Conservation (phyloP, 345 rosid species). For the Camelina sativa region DNA sequence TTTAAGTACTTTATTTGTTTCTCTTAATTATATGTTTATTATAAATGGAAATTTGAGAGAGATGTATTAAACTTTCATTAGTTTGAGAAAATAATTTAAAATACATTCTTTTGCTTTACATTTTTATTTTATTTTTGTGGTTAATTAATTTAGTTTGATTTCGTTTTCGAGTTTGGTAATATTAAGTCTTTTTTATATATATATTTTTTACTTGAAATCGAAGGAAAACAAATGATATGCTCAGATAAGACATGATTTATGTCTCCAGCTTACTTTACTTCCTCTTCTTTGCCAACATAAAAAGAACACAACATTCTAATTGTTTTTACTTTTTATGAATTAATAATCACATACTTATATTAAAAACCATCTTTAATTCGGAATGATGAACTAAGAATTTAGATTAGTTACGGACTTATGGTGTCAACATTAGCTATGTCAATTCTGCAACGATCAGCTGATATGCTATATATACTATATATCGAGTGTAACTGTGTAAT, state of each 20-base stretch:
- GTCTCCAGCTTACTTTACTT: constrained; percentile 3
- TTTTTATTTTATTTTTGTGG: neutral
- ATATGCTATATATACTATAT: neutral
- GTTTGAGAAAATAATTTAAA: constrained; percentile 27
- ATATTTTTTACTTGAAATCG: constrained; percentile 22
- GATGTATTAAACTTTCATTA: constrained; percentile 27
- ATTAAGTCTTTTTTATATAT: neutral
- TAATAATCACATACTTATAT: too few species aligned
- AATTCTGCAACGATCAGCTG: constrained; percentile 2
- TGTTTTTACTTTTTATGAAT: neutral
- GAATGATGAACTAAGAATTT: neutral
- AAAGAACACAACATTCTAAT: neutral
- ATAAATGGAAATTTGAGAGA: constrained; percentile 38
- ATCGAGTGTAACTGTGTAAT: too few species aligned
- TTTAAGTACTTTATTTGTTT: constrained; percentile 7
- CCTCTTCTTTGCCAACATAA: neutral
- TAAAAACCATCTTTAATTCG: neutral
- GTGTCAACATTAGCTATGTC: constrained; percentile 13
- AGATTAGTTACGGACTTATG: neutral
- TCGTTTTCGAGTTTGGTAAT: constrained; percentile 32
- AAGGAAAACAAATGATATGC: constrained; percentile 27
- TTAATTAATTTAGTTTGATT: neutral
- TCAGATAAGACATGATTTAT: constrained; percentile 4
- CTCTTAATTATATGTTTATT: constrained; percentile 43
- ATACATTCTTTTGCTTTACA: constrained; percentile 10